Conservation (phyloP, 768 basidiomycete genomes). For the Kondoa subrosea region DNA sequence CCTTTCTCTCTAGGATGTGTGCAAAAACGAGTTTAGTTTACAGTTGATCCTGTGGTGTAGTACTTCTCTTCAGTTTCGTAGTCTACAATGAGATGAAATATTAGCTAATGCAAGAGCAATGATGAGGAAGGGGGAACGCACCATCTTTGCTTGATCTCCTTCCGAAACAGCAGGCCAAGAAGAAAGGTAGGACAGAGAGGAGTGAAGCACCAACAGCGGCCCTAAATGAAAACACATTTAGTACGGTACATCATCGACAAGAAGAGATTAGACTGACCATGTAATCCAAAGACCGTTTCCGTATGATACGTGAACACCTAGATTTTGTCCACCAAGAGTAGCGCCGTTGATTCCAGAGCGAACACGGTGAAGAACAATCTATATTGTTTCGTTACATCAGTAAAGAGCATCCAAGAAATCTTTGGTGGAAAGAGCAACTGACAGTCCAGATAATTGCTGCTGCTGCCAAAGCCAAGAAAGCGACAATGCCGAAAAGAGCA, state of each 20-base stretch:
- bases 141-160: neutral
- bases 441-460: conserved; percentile 19
- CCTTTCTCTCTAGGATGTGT: too few species aligned
- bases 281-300: conserved; percentile 15
- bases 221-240: conserved; percentile 3
- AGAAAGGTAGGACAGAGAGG: conserved; percentile 18
- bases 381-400: neutral
- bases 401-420: neutral
- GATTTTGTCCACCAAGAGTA: neutral
- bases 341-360: conserved; percentile 3
- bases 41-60: too few species aligned
- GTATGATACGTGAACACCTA: conserved; percentile 14
- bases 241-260: neutral
- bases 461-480: conserved; percentile 14
- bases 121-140: neutral
- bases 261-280: neutral
- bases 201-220: conserved; percentile 13
- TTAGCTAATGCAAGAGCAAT: neutral
- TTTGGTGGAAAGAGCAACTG: neutral
- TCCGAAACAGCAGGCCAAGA: conserved; percentile 6
- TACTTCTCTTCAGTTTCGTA: neutral
- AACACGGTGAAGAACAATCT: neutral
- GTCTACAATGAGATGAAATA: neutral
- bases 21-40: too few species aligned
- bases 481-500: conserved; percentile 50